These are phyloP conservation scores for Rhodotorula sp. DNA, from an alignment of 1,284 basidiomycete species.

Conservation along the genomic window DNA sequence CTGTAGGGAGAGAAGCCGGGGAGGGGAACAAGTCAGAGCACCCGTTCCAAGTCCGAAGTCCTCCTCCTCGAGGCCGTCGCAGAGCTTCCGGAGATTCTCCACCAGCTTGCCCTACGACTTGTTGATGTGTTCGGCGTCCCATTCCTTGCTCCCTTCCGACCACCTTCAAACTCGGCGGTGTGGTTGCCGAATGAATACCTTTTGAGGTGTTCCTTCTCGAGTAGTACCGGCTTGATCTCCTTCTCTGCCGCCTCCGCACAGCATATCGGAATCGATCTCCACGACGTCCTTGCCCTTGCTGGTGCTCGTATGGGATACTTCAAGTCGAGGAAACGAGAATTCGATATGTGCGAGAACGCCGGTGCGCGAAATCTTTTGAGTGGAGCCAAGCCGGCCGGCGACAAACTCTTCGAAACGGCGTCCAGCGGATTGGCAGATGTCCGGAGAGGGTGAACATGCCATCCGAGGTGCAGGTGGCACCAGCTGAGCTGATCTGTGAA, in stretches of 20 bases:
- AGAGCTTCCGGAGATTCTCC: slow-evolving; percentile 5
- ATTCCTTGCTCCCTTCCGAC: slow-evolving; percentile 19
- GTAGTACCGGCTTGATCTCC: not conserved
- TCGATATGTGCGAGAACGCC: slow-evolving; percentile 39
- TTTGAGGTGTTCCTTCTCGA: not conserved
- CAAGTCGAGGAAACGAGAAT: slow-evolving; percentile 40
- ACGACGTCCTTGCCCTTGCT: too few relatives aligned
- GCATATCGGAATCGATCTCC: slow-evolving; percentile 12
- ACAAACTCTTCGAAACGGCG: too few relatives aligned
- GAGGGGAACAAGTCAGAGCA: slow-evolving; percentile 6
- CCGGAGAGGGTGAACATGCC: too few relatives aligned
- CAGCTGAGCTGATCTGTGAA: too few relatives aligned
- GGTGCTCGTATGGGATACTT: too few relatives aligned
- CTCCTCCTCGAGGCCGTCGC: slow-evolving; percentile 9
- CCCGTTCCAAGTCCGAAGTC: too few relatives aligned
- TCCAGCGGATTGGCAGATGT: too few relatives aligned
- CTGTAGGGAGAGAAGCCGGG: too few relatives aligned
- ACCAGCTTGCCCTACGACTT: slow-evolving; percentile 3
- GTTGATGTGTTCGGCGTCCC: slow-evolving; percentile 12
- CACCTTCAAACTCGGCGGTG: slow-evolving; percentile 24
- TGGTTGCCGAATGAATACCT: slow-evolving; percentile 21
- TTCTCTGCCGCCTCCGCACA: not conserved
- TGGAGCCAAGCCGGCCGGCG: slow-evolving; percentile 7
- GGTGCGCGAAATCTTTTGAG: slow-evolving; percentile 14
- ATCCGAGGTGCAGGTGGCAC: too few relatives aligned